Conservation (phyloP, 306 rosid genomes). For the Begonia peltatifolia region DNA sequence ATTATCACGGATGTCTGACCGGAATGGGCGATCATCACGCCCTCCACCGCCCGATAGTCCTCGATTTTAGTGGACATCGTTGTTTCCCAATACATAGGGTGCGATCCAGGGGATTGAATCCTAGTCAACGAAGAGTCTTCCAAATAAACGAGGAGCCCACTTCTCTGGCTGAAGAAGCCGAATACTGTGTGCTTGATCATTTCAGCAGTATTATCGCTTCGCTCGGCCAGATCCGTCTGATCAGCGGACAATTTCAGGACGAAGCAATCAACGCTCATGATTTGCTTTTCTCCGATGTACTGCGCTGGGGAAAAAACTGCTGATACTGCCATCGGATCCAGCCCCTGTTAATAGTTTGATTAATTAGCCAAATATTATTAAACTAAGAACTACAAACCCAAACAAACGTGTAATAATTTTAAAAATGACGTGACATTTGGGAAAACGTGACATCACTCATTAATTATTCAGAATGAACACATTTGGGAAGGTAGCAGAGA, state of each 20-base stretch:
- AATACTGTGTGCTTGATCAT: conserved; percentile 78
- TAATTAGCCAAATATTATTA: too few relatives aligned
- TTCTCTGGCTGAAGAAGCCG: conserved; percentile 83
- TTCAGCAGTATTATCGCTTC: conserved; percentile 85
- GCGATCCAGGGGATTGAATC: conserved; percentile 72
- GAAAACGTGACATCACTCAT: too few relatives aligned
- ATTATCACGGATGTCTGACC: conserved; percentile 59
- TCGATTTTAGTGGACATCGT: conserved; percentile 70
- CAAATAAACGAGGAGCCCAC: conserved; percentile 52
- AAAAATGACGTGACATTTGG: too few relatives aligned
- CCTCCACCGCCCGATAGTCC: conserved; percentile 60
- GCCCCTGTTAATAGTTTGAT: conserved; percentile 31
- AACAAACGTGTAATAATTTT: too few relatives aligned
- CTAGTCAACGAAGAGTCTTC: conserved; percentile 86
- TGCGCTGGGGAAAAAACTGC: conserved; percentile 62
- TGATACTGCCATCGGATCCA: conserved; percentile 77
- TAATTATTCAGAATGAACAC: too few relatives aligned
- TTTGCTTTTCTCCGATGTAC: conserved; percentile 75
- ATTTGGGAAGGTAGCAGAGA: too few relatives aligned
- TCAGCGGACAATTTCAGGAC: conserved; percentile 65
- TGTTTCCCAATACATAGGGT: conserved; percentile 89
- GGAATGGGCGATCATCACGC: conserved; percentile 62
- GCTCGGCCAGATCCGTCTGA: conserved; percentile 51
- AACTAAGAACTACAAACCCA: too few relatives aligned
- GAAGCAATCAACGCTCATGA: conserved; percentile 55